Evolutionary conservation across 495 filamentous ascomycete species (phyloP).

Genomic region (Articulospora tetracladia): DNA sequence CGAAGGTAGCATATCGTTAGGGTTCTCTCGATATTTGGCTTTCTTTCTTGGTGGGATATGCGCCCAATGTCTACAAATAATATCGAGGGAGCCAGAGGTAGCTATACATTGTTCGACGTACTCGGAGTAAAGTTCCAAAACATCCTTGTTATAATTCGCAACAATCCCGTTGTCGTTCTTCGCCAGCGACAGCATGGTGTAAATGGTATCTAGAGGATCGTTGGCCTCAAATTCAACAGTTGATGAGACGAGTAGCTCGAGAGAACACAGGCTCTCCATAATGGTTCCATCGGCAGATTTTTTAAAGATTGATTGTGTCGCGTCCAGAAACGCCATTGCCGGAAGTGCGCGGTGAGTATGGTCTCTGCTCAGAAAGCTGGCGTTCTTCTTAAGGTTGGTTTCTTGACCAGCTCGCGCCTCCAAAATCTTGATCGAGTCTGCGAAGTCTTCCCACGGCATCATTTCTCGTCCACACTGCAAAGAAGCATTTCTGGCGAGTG

Average conservation of each 20-base stretch:
- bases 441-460: neutral
- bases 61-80: neutral
- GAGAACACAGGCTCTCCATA: no score
- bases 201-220: neutral
- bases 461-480: no score
- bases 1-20: neutral
- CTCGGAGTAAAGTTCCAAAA: neutral
- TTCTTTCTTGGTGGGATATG: no score
- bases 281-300: no score
- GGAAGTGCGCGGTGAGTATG: no score
- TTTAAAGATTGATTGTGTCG: no score
- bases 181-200: neutral
- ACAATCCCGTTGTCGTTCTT: neutral
- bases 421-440: neutral
- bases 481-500: no score
- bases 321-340: no score
- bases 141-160: neutral
- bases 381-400: no score
- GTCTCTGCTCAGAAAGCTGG: no score
- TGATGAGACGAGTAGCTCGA: neutral
- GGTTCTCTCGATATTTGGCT: no score
- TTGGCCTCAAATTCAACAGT: neutral
- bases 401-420: neutral
- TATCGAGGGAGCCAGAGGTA: neutral
- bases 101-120: neutral